Evolutionary conservation across 768 basidiomycete genomes (phyloP).

Genomic region (Boletus insuetus): DNA sequence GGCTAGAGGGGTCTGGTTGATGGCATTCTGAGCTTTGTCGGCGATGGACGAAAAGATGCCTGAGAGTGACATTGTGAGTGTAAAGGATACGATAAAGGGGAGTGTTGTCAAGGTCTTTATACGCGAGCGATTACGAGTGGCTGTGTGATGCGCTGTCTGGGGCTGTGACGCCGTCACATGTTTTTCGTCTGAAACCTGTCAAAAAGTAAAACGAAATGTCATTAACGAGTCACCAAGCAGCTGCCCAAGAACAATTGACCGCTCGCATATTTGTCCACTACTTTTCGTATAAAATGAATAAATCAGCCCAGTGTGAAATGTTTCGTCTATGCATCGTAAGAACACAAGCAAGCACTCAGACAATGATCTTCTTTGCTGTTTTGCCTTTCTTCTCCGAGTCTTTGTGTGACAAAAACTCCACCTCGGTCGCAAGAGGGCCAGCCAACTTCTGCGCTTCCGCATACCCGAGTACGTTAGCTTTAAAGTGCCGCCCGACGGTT

Average conservation of each 20-base stretch:
- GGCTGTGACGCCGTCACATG: no score
- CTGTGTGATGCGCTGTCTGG: constrained; percentile 17
- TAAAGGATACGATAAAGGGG: background rate
- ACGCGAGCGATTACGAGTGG: constrained; percentile 12
- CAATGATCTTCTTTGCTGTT: constrained; percentile 71
- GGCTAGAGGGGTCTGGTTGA: constrained; percentile 60
- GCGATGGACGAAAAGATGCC: constrained; percentile 64
- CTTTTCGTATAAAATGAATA: constrained; percentile 30
- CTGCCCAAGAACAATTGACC: constrained; percentile 17
- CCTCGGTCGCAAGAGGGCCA: constrained; percentile 90
- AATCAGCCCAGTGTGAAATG: constrained; percentile 26
- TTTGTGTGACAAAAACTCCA: constrained; percentile 92
- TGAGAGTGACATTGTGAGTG: constrained; percentile 52
- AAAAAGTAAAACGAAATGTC: constrained; percentile 18
- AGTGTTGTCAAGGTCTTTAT: constrained; percentile 22
- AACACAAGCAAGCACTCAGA: constrained; percentile 38
- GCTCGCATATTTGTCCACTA: constrained; percentile 21
- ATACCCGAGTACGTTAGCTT: constrained; percentile 84
- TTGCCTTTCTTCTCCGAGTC: constrained; percentile 95
- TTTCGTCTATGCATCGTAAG: constrained; percentile 14
- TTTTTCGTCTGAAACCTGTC: constrained; percentile 5
- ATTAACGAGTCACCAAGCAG: constrained; percentile 25
- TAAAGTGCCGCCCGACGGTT: constrained; percentile 86
- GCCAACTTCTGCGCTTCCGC: constrained; percentile 66
- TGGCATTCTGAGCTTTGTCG: constrained; percentile 73